Base-by-base conservation (phyloP, 495 filamentous ascomycete species). In the Annulohypoxylon maeteangense region DNA sequence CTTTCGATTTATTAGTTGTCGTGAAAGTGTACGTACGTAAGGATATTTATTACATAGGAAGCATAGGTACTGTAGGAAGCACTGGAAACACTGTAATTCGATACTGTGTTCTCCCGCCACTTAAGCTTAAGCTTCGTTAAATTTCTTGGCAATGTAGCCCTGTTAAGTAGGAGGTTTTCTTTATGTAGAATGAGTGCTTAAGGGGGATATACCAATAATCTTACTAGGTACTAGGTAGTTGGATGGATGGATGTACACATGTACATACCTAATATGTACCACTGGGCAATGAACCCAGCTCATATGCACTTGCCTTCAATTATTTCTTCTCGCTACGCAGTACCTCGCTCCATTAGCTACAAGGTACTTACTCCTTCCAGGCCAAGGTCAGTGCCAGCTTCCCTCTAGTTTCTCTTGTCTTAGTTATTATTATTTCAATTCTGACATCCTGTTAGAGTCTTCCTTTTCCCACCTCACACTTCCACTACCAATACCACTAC, bases 61-160 rank as follows among this genome's bases (percentile, higher is more conserved):
- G 11, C 22, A 12, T 40, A 38, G 34, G 34, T 38, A 10, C 11
- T 40, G 36, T 12, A 20, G 29, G 2, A 23, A 64, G 27, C n/a
- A 14, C 27, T 16, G 0, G 53, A 3, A 1, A n/a, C 16, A 67
- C 54, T 44, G 55, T 67, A 31, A 16, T 44, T 38, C 3, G 14
- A 23, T 55, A 68, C 65, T 68, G 65, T 68, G 57, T 68, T 68
- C 48, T 47, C 65, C 57, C 38, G 29, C 14, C 48, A n/a, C n/a
- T n/a, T 61, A 27, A 53, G 55, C 42, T 53, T 67, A 54, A 45
- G 55, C 56, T 62, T 56, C 20, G 10, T 57, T 6, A 38, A 45
- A 32, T 48, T 11, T 29, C 58, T 55, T 57, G 31, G 58, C 42
- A 42, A n/a, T 18, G 16, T 40, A 18, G 38, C 36, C 56, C 36